These are phyloP conservation scores for Pseudocercospora cruenta DNA, from an alignment of 2,329 filamentous ascomycete genomes.

Conservation along the genomic window DNA sequence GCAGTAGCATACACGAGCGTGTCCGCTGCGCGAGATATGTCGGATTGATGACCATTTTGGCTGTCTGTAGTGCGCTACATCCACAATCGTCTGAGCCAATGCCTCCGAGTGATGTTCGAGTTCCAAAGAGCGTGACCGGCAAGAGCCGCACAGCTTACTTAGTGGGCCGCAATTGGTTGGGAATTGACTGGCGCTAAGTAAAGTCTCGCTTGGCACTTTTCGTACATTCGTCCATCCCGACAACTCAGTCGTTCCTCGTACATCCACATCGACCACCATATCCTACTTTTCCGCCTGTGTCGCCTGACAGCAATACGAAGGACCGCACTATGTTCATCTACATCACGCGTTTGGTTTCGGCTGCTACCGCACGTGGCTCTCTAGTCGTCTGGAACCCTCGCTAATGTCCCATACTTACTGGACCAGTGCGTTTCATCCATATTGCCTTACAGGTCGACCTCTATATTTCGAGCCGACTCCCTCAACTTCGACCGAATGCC, in stretches of 20 bases:
- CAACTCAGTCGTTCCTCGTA: neutral
- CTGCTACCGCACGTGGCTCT: constrained; percentile 9
- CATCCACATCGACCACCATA: neutral
- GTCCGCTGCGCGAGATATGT: constrained; percentile 76
- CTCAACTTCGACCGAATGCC: neutral
- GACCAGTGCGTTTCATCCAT: constrained; percentile 13
- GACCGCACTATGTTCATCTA: neutral
- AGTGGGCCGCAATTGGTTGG: neutral
- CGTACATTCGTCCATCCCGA: neutral
- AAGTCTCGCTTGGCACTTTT: neutral
- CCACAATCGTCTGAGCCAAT: neutral
- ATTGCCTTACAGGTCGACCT: neutral
- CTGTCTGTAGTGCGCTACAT: constrained; percentile 6
- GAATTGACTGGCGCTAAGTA: neutral
- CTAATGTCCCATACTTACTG: neutral
- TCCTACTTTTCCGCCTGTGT: neutral
- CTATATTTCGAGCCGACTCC: constrained; percentile 3
- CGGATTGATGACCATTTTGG: constrained; percentile 71
- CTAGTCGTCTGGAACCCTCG: constrained; percentile 6
- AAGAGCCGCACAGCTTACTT: neutral
- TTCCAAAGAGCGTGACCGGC: neutral
- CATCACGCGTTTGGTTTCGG: neutral
- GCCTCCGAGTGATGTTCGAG: neutral
- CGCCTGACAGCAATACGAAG: neutral
- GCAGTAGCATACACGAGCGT: constrained; percentile 51